Base-by-base conservation (phyloP, 176 grass and related monocot species). In the Alopecurus myosuroides region DNA sequence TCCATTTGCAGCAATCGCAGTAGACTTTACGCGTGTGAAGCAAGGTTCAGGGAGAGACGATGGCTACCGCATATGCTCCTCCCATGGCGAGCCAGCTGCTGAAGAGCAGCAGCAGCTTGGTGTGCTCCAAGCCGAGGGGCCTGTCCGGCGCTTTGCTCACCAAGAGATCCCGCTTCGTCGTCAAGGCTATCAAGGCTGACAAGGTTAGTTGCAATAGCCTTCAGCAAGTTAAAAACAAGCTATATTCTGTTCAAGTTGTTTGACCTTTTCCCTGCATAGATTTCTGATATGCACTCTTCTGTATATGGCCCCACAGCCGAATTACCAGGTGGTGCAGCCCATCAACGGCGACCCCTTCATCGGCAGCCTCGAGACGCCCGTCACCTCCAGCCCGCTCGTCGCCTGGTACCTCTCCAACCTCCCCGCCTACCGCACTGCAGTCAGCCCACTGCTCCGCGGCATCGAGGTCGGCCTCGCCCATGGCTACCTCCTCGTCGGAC, bases 321-420 rank as follows among this genome's bases (percentile, higher is more conserved):
- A 80, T 3, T 98, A 83, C 88, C 97, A 98, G 88, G 97, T 98
- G 63, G 78, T 98, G 58, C 97, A 98, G 78, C 97, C 97, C 0
- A 95, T 98, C 88, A 98, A 98, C 42, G 97, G 97, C 36, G 97
- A 98, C 87, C 97, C 97, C 0, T 94, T 98, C 93, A 90, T 98
- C 49, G 97, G 97, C 7, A 92, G 97, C 74, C 75, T 98, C 15
- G 97, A 98, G 88, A 96, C 97, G 3, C 97, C 97, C 0, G 4
- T 98, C 19, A 98, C 97, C 10, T 98, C 97, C 22, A 98, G 97
- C 86, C 97, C 97, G 0, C 81, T 98, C 7, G 0, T 98, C 4
- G 97, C 97, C 0, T 98, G 97, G 97, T 98, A 95, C 91, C 88
- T 98, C 41, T 98, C 97, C 55, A 98, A 98, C 88, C 97, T 98